A percentile compares a stretch with the other conserved stretches of the same genome.
Evolutionary conservation across 371 early-diverging fungal species (phyloP).

Genomic region (Mortierella sp.): DNA sequence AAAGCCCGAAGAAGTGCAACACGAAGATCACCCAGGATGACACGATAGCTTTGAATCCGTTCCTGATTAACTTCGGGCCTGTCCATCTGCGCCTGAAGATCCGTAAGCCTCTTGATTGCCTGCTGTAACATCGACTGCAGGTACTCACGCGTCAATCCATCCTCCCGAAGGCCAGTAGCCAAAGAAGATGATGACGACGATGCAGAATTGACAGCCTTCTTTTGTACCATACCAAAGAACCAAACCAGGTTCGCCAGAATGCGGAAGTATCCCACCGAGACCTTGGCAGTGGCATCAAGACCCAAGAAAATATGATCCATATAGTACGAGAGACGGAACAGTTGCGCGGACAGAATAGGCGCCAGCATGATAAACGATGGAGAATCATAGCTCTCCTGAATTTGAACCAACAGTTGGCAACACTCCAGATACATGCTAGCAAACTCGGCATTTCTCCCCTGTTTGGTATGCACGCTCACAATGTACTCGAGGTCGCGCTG

Average conservation of each 20-base stretch:
- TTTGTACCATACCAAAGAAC: conserved; percentile 69
- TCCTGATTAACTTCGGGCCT: conserved; percentile 44
- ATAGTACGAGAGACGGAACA: conserved; percentile 65
- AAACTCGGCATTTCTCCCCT: conserved; percentile 63
- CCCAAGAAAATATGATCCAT: conserved; percentile 78
- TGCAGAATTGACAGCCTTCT: conserved; percentile 28
- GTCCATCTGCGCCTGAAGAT: conserved; percentile 50
- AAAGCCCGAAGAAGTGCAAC: conserved; percentile 40
- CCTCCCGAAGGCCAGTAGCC: conserved; percentile 11
- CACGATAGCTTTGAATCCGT: conserved; percentile 24
- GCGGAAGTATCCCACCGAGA: conserved; percentile 65
- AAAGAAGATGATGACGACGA: neutral
- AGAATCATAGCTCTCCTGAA: conserved; percentile 61
- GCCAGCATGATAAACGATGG: conserved; percentile 63
- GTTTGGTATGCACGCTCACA: conserved; percentile 59
- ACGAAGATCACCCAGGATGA: conserved; percentile 38
- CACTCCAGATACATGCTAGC: conserved; percentile 68
- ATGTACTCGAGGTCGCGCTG: conserved; percentile 64
- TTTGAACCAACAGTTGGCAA: conserved; percentile 58
- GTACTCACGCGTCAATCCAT: conserved; percentile 37
- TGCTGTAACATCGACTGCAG: conserved; percentile 45
- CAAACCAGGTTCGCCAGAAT: conserved; percentile 67
- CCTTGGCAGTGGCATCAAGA: conserved; percentile 59
- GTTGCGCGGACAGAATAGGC: conserved; percentile 60
- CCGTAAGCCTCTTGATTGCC: conserved; percentile 46